Evolutionary conservation across 2,329 filamentous ascomycete genomes (phyloP).

Genomic region (Trichophyton simii): DNA sequence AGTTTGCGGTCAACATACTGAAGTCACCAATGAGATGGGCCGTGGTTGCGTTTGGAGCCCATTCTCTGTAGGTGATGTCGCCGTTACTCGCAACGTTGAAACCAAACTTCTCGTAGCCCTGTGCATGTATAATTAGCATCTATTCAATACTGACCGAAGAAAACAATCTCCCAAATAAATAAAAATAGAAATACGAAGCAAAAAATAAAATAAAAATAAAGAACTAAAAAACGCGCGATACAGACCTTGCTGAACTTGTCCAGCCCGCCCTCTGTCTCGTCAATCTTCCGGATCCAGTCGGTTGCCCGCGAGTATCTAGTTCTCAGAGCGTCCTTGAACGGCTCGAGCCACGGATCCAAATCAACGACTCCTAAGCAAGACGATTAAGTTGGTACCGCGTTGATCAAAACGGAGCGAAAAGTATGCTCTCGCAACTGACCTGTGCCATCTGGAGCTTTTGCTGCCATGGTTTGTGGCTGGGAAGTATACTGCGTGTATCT

Average conservation of each 20-base stretch:
- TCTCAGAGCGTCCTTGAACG: slow-evolving; percentile 66
- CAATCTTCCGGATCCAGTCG: slow-evolving; percentile 73
- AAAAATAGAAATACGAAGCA: not conserved
- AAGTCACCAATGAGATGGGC: slow-evolving; percentile 90
- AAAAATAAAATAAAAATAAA: not conserved
- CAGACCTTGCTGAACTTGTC: slow-evolving; percentile 78
- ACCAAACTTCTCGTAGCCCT: slow-evolving; percentile 81
- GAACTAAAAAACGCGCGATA: slow-evolving; percentile 5
- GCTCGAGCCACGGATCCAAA: slow-evolving; percentile 79
- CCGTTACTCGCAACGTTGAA: slow-evolving; percentile 70
- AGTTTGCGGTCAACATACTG: slow-evolving; percentile 45
- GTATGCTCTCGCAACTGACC: slow-evolving; percentile 16
- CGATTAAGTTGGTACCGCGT: slow-evolving; percentile 9
- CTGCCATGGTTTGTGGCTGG: not conserved
- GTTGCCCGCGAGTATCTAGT: slow-evolving; percentile 67
- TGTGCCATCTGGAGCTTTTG: slow-evolving; percentile 19
- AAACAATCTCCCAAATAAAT: too few species aligned
- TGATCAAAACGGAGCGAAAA: not conserved
- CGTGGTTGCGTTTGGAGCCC: slow-evolving; percentile 78
- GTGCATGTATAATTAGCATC: slow-evolving; percentile 6
- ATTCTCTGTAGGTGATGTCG: slow-evolving; percentile 85
- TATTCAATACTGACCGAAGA: not conserved
- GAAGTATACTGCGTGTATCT: not conserved
- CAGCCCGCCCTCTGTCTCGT: slow-evolving; percentile 73
- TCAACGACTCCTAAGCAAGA: slow-evolving; percentile 53